A percentile compares a stretch with the other conserved stretches of the same genome.
These are phyloP conservation scores for Didymella segeticola DNA, from an alignment of 2,329 filamentous ascomycete species.

Conservation along the genomic window DNA sequence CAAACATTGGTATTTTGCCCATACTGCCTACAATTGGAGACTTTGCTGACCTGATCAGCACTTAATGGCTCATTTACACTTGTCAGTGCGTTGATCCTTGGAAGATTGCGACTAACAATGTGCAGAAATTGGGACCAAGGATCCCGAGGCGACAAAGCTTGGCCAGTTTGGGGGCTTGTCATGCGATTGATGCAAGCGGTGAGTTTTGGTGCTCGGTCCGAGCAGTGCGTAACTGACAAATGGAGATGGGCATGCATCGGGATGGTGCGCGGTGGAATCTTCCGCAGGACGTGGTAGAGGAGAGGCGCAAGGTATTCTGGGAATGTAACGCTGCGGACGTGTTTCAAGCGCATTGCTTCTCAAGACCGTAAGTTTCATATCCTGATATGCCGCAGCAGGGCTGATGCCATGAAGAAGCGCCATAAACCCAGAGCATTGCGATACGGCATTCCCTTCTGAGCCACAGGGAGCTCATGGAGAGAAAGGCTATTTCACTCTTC, in stretches of 20 bases:
- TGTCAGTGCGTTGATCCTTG: not conserved
- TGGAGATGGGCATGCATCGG: conserved; percentile 10
- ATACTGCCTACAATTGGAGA: not conserved
- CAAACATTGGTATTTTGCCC: not conserved
- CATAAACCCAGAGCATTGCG: conserved; percentile 2
- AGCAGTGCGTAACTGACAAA: not conserved
- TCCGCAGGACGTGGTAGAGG: conserved; percentile 6
- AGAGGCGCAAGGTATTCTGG: conserved; percentile 10
- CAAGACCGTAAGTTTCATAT: conserved; percentile 1
- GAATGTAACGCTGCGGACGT: conserved; percentile 10
- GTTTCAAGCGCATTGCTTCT: conserved; percentile 11
- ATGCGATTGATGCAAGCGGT: conserved; percentile 7
- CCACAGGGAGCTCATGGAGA: not conserved
- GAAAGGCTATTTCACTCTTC: conserved; percentile 7
- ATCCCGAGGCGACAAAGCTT: conserved; percentile 2
- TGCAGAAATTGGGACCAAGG: conserved; percentile 3
- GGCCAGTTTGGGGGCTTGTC: conserved; percentile 10
- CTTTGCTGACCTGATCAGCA: not conserved
- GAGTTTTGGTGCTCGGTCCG: not conserved
- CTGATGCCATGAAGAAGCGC: not conserved
- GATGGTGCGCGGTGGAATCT: conserved; percentile 7
- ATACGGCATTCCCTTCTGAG: not conserved
- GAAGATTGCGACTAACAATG: not conserved
- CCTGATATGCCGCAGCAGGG: not conserved
- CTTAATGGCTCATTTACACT: not conserved